Conservation (phyloP, 768 basidiomycete genomes). For the Lyophyllum semitale region DNA sequence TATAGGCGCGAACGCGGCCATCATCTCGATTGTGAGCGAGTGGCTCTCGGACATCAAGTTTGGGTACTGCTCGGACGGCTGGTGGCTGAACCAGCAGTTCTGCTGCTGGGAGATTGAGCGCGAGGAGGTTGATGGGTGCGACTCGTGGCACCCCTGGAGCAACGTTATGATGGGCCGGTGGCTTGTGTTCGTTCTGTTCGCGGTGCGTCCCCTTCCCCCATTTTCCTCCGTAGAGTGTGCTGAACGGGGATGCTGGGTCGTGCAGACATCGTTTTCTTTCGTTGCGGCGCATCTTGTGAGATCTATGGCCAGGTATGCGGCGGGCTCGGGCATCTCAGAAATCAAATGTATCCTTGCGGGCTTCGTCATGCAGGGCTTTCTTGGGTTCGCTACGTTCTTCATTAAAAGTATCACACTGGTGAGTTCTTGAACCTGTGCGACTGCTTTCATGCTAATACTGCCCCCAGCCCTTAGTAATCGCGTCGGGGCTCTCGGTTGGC, state of each 20-base stretch:
- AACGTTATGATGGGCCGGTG: slow-evolving; percentile 69
- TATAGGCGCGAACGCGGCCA: slow-evolving; percentile 92
- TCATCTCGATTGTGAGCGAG: slow-evolving; percentile 93
- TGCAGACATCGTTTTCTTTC: slow-evolving; percentile 80
- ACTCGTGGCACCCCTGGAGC: slow-evolving; percentile 94
- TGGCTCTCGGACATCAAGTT: slow-evolving; percentile 99
- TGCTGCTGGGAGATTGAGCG: slow-evolving; percentile 97
- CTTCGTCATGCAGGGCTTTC: slow-evolving; percentile 95
- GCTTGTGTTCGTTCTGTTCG: slow-evolving; percentile 86
- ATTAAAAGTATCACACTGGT: slow-evolving; percentile 96
- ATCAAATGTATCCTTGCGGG: slow-evolving; percentile 98
- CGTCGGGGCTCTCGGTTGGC: slow-evolving; percentile 94
- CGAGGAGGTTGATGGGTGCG: slow-evolving; percentile 77
- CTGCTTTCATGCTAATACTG: neutral
- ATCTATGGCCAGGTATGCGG: slow-evolving; percentile 90
- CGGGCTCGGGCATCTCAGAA: slow-evolving; percentile 97
- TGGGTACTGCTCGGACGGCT: slow-evolving; percentile 94
- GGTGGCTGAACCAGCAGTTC: slow-evolving; percentile 98
- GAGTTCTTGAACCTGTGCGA: slow-evolving; percentile 26
- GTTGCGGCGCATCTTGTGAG: slow-evolving; percentile 87
- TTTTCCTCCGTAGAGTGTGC: neutral
- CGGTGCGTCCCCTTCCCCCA: slow-evolving; percentile 54
- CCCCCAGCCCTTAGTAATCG: slow-evolving; percentile 88
- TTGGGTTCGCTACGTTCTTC: slow-evolving; percentile 85
- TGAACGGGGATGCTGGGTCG: slow-evolving; percentile 5